Conservation (phyloP, 169 alveolate genomes). For the Theileria annulata region DNA sequence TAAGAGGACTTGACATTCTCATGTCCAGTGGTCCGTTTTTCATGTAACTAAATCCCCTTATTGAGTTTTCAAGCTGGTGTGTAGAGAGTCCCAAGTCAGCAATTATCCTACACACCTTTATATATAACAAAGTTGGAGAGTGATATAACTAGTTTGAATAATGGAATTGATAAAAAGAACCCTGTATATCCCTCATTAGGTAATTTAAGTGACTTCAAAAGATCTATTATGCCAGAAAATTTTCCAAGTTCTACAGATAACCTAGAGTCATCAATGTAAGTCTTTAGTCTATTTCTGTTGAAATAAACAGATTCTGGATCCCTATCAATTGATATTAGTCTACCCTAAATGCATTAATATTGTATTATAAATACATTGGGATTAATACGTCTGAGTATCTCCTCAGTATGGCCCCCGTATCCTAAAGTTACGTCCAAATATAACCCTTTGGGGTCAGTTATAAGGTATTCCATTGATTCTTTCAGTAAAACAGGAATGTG, state of each 20-base stretch:
- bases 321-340: slow-evolving; percentile 71
- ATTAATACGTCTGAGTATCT: slow-evolving; percentile 37
- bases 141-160: not conserved
- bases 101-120: slow-evolving; percentile 44
- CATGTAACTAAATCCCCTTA: slow-evolving; percentile 74
- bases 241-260: slow-evolving; percentile 66
- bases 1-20: slow-evolving; percentile 75
- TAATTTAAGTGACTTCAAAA: slow-evolving; percentile 53
- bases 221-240: slow-evolving; percentile 56
- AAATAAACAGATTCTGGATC: slow-evolving; percentile 76
- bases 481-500: slow-evolving; percentile 62
- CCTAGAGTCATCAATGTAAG: slow-evolving; percentile 42
- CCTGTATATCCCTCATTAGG: slow-evolving; percentile 69
- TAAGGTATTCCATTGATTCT: slow-evolving; percentile 53
- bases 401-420: slow-evolving; percentile 79
- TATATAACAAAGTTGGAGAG: not conserved
- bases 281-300: slow-evolving; percentile 43
- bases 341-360: slow-evolving; percentile 39
- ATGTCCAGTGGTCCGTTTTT: slow-evolving; percentile 74
- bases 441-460: slow-evolving; percentile 62
- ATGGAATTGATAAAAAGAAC: slow-evolving; percentile 7
- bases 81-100: slow-evolving; percentile 76
- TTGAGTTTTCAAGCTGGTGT: slow-evolving; percentile 68
- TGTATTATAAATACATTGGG: slow-evolving; percentile 14
- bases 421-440: slow-evolving; percentile 77